Evolutionary conservation across 2,329 filamentous ascomycete species (phyloP).

Genomic region (Xylaria sp.): DNA sequence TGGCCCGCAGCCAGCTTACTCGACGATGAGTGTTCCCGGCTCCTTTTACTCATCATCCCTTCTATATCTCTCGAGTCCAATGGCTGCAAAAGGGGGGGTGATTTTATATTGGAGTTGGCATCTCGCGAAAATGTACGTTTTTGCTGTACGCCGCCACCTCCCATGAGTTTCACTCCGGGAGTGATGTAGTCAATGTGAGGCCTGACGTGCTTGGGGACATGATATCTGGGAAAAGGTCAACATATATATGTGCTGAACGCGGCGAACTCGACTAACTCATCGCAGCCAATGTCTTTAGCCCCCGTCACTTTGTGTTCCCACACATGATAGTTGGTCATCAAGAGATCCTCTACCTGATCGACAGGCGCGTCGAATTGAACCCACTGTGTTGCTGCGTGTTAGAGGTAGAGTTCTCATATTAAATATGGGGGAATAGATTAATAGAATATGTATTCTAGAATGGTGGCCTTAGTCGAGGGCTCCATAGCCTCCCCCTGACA

Average conservation of each 20-base stretch:
- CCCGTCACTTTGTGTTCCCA: constrained; percentile 54
- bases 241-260: not conserved
- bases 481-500: not conserved
- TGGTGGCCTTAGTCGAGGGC: not conserved
- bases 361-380: constrained; percentile 55
- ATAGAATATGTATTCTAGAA: not conserved
- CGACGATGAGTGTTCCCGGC: constrained; percentile 16
- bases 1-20: constrained; percentile 29
- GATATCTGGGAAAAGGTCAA: constrained; percentile 54
- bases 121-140: constrained; percentile 38
- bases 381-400: constrained; percentile 49
- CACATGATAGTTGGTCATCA: constrained; percentile 54
- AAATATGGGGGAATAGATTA: not conserved
- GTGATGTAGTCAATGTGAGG: constrained; percentile 66
- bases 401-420: not conserved
- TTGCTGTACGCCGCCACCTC: constrained; percentile 38
- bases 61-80: constrained; percentile 29
- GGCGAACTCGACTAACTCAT: constrained; percentile 42
- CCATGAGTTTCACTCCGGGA: constrained; percentile 62
- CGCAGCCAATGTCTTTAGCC: constrained; percentile 51
- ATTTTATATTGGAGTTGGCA: not conserved
- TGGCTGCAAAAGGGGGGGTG: not conserved
- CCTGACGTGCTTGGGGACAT: constrained; percentile 59
- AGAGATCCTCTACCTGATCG: constrained; percentile 52
- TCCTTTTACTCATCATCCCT: constrained; percentile 36